These are phyloP conservation scores for Microbotryum saponariae DNA, from an alignment of 1,284 basidiomycete genomes.

Conservation along the genomic window DNA sequence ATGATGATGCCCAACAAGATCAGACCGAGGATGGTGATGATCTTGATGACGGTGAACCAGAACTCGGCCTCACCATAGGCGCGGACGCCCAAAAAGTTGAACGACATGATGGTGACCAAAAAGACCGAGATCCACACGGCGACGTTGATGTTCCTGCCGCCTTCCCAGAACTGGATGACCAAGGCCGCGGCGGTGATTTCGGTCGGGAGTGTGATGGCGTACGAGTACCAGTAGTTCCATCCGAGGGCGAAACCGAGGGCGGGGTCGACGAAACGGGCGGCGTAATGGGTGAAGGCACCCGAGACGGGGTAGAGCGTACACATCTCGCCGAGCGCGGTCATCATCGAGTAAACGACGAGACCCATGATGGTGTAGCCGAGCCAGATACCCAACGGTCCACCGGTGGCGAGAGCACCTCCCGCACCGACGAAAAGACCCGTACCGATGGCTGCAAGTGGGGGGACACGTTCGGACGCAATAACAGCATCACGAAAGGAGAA, in stretches of 20 bases:
- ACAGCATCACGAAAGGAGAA: too few species aligned
- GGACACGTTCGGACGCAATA: too few species aligned
- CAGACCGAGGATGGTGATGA: conserved; percentile 20
- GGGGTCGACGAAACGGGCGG: conserved; percentile 44
- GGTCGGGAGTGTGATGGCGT: conserved; percentile 9
- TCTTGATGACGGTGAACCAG: conserved; percentile 29
- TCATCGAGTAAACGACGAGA: conserved; percentile 28
- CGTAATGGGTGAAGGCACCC: conserved; percentile 17
- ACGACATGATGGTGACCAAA: conserved; percentile 14
- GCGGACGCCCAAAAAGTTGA: conserved; percentile 24
- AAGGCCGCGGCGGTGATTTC: conserved; percentile 15
- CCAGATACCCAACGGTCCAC: conserved; percentile 39
- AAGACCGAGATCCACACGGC: conserved; percentile 26
- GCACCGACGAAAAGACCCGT: conserved; percentile 27
- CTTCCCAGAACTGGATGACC: conserved; percentile 26
- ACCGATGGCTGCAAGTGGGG: not conserved
- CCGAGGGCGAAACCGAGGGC: conserved; percentile 42
- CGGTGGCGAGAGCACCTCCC: conserved; percentile 37
- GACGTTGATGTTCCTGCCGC: conserved; percentile 15
- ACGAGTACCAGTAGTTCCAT: conserved; percentile 14
- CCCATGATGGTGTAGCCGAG: conserved; percentile 33
- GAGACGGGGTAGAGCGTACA: conserved; percentile 27
- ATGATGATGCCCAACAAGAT: conserved; percentile 34
- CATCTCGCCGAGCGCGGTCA: conserved; percentile 44
- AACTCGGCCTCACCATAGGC: conserved; percentile 28